phyloP scores from a whole-genome alignment of 2,329 filamentous ascomycete species.

The Apiospora phragmitis region DNA sequence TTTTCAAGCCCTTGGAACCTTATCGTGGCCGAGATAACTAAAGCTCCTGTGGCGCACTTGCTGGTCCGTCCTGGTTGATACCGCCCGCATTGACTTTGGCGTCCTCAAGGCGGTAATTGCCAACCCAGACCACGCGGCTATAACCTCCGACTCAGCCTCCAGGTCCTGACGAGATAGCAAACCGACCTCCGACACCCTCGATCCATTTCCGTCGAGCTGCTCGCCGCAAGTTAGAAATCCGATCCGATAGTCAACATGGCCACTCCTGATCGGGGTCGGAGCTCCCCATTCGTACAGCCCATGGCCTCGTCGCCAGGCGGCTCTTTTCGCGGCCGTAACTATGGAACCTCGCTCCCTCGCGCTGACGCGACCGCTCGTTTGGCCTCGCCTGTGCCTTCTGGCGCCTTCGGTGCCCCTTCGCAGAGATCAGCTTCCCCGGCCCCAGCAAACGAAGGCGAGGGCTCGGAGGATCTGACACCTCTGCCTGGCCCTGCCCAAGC shows the following conservation, averaged over 20 bases:
- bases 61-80: background rate
- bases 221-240: background rate
- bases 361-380: slow-evolving; percentile 62
- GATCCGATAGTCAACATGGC: slow-evolving; percentile 24
- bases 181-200: background rate
- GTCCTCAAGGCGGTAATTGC: slow-evolving; percentile 3
- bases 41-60: slow-evolving; percentile 1
- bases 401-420: slow-evolving; percentile 44
- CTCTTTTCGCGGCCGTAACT: slow-evolving; percentile 46
- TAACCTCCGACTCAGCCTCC: background rate
- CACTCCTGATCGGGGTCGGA: slow-evolving; percentile 39
- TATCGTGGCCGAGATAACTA: background rate
- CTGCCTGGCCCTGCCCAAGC: slow-evolving; percentile 64
- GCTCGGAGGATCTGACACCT: slow-evolving; percentile 55
- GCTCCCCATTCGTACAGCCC: slow-evolving; percentile 39
- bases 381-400: slow-evolving; percentile 57
- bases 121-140: background rate
- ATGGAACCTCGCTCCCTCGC: slow-evolving; percentile 55
- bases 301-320: slow-evolving; percentile 49
- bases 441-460: slow-evolving; percentile 44
- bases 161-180: background rate
- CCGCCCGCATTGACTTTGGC: background rate
- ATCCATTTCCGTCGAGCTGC: background rate
- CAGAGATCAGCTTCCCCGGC: slow-evolving; percentile 42
- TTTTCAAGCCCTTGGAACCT: background rate